Evolutionary conservation across 2,329 filamentous ascomycete species (phyloP).

Genomic region (Hypoxylon sp.): DNA sequence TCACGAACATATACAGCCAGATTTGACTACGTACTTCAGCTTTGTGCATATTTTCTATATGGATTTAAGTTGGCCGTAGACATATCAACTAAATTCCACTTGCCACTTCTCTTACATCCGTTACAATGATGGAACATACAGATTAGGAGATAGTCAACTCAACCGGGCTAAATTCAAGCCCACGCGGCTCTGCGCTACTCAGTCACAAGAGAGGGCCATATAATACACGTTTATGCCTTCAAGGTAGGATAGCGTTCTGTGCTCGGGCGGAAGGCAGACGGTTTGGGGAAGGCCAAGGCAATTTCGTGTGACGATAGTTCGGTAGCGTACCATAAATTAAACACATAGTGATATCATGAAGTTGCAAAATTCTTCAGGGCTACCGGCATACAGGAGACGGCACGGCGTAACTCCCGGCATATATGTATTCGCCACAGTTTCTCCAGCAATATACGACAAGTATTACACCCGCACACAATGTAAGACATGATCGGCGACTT

Average conservation of each 20-base stretch:
- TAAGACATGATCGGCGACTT: constrained; percentile 38
- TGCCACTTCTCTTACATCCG: not conserved
- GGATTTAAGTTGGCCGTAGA: not conserved
- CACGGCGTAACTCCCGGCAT: constrained; percentile 35
- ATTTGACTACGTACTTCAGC: not conserved
- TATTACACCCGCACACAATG: constrained; percentile 14
- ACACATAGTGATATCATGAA: constrained; percentile 15
- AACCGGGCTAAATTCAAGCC: not conserved
- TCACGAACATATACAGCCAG: not conserved
- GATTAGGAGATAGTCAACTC: not conserved
- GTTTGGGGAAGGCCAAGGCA: not conserved
- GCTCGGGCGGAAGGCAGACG: not conserved
- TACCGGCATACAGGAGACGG: constrained; percentile 29
- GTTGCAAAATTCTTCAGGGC: constrained; percentile 20
- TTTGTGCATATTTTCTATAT: not conserved
- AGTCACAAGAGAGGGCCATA: not conserved
- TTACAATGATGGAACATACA: not conserved
- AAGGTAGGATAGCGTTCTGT: not conserved
- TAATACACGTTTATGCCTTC: not conserved
- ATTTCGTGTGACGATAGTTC: constrained; percentile 1
- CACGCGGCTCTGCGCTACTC: not conserved
- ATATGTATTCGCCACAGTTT: constrained; percentile 17
- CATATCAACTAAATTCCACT: not conserved
- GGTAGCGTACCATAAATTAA: constrained; percentile 18
- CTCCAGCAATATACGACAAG: constrained; percentile 22